phyloP scores from a whole-genome alignment of 2,329 filamentous ascomycete genomes.

The Westerdykella sp. region DNA sequence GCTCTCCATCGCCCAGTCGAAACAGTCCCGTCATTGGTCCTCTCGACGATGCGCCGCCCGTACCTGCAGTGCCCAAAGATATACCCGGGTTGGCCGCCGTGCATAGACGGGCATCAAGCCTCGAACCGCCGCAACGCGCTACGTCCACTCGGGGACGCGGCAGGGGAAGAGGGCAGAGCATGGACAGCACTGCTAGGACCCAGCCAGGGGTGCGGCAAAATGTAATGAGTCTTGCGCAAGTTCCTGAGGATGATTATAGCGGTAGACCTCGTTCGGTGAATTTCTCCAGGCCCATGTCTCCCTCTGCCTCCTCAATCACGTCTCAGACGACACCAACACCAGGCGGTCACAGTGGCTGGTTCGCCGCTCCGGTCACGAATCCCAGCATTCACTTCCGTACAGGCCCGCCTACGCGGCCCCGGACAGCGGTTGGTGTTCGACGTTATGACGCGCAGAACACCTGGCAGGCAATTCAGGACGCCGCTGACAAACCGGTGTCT shows the following conservation, averaged over 20 bases:
- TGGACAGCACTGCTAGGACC: constrained; percentile 32
- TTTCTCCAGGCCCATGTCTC: constrained; percentile 50
- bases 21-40: constrained; percentile 15
- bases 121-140: constrained; percentile 46
- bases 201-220: constrained; percentile 20
- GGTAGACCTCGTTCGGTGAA: constrained; percentile 44
- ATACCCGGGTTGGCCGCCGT: constrained; percentile 24
- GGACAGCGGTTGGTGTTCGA: constrained; percentile 19
- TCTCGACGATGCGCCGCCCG: constrained; percentile 57
- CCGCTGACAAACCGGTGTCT: constrained; percentile 35
- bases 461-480: constrained; percentile 32
- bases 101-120: constrained; percentile 42
- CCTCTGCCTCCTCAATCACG: constrained; percentile 36
- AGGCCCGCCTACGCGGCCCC: constrained; percentile 20
- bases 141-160: constrained; percentile 39
- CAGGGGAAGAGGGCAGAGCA: constrained; percentile 35
- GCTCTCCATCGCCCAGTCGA: constrained; percentile 56
- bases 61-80: constrained; percentile 64
- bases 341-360: constrained; percentile 32
- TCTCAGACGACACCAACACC: constrained; percentile 8
- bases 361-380: constrained; percentile 33
- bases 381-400: constrained; percentile 25
- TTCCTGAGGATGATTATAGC: constrained; percentile 40
- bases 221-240: constrained; percentile 36
- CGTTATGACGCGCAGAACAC: constrained; percentile 16